Base-by-base conservation (phyloP, 108 stramenopile genomes). In the Phaeodactylum tricornutum region DNA sequence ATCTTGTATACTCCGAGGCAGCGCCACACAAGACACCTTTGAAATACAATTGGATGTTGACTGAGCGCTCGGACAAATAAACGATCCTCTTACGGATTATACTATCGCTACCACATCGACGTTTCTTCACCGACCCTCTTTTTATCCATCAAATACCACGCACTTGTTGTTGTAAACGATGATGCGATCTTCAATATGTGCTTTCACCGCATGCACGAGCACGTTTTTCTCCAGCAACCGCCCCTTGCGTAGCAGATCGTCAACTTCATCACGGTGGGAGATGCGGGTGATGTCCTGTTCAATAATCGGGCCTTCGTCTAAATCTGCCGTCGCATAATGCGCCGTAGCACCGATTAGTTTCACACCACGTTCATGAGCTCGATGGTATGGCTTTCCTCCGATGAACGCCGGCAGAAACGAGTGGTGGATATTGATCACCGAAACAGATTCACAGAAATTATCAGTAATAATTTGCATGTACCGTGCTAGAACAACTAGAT, bases 121-220 rank as follows among this genome's bases (percentile, higher is more conserved):
- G n/a, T n/a, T n/a, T n/a, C n/a, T n/a, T n/a, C n/a, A n/a, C n/a
- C n/a, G n/a, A n/a, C n/a, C n/a, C n/a, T n/a, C n/a, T n/a, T n/a
- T n/a, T n/a, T n/a, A n/a, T n/a, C n/a, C n/a, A n/a, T n/a, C n/a
- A n/a, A n/a, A n/a, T n/a, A n/a, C n/a, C n/a, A 83, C 76, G 14
- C 77, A 79, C 43, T 83, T 83, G 59, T 77, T 84, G 39, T 59
- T 64, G 38, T 80, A 62, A 3, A 75, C 71, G 33, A 84, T 67
- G 20, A 84, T 71, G 15, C 78, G 44, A 59, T 77, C 78, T 12
- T 79, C 78, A 43, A 84, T 59, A 65, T 80, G 78, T 29, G 73
- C 74, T 45, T 77, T 74, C 9, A 84, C 73, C 9, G 81, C 81
- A 25, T 41, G 37, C 7, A 74, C 69, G n/a, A 80, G 50, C 5